Evolutionary conservation across 192 early-diverging fungal species (phyloP), one percentile per base, ranked within the genome.

Genomic region (Podila epigama): DNA sequence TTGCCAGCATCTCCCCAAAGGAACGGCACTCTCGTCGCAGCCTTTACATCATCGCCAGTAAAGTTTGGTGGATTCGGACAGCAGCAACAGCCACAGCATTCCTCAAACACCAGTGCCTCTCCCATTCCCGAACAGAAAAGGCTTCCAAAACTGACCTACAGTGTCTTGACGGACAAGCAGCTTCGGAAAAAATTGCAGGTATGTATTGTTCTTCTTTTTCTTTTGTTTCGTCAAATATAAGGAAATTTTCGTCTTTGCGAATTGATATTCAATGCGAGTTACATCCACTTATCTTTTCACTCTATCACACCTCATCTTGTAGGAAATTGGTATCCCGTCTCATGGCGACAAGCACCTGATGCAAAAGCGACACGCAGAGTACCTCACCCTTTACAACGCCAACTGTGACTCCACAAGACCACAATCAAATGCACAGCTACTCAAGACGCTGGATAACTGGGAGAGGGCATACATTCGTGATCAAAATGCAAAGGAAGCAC

Each of bases 301-400:
- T n/a, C n/a, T n/a, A n/a, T n/a, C n/a, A n/a, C n/a, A n/a, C n/a
- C n/a, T n/a, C n/a, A n/a, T n/a, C n/a, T n/a, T n/a, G n/a, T 51
- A 75, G 80, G 82, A 82, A 12, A 53, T 81, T 0, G 86, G 82
- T 1, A 40, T 83, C 10, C 66, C 80, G n/a, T 59, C 68, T 11
- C 60, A 82, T 50, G 83, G 86, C 10, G 83, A 85, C 69, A 78
- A 69, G 40, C 34, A 48, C 5, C 29, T 64, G 37, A 59, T 82
- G 36, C 54, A 75, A 37, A 77, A 71, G 63, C 63, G 85, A 18
- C 81, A 86, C 18, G 78, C 79, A 12, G 83, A 84, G 40, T 86
- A 82, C 27, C 48, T 81, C 5, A 81, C 67, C 0, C 48, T 86
- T 1, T 84, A 77, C 60, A 82, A 82, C 50, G 78, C 83, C 18